Evolutionary conservation across 1,284 basidiomycete species (phyloP).

Genomic region (Cutaneotrichosporon cutaneum): DNA sequence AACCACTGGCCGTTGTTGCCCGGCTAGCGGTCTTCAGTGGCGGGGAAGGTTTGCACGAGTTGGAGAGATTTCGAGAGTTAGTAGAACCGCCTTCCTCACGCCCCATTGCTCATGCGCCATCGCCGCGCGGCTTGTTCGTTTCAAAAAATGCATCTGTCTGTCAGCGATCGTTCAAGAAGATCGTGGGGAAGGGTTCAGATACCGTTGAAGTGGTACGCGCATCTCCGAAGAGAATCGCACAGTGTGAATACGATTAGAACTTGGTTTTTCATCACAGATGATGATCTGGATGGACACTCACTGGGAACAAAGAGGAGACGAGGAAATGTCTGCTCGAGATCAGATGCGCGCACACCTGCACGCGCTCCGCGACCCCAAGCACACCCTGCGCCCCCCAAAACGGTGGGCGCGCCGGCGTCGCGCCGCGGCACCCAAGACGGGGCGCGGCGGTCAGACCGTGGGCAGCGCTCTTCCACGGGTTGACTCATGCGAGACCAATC

Average conservation of each 20-base stretch:
- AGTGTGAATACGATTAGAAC: slow-evolving; percentile 55
- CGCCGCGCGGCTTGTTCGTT: background rate
- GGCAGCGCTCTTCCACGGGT: slow-evolving; percentile 49
- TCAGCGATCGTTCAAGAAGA: slow-evolving; percentile 15
- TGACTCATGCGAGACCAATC: slow-evolving; percentile 54
- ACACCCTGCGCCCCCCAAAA: slow-evolving; percentile 18
- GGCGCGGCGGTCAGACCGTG: slow-evolving; percentile 9
- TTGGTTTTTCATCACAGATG: slow-evolving; percentile 46
- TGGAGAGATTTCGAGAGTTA: background rate
- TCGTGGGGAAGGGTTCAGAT: slow-evolving; percentile 39
- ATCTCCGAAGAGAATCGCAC: slow-evolving; percentile 45
- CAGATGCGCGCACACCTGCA: slow-evolving; percentile 8
- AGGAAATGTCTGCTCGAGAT: slow-evolving; percentile 26
- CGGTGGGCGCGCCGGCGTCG: slow-evolving; percentile 4
- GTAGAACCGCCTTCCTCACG: background rate
- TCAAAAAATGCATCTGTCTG: slow-evolving; percentile 21
- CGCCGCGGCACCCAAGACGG: slow-evolving; percentile 25
- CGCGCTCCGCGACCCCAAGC: slow-evolving; percentile 13
- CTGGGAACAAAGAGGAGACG: slow-evolving; percentile 4
- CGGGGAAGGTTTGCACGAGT: slow-evolving; percentile 26
- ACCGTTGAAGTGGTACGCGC: slow-evolving; percentile 52
- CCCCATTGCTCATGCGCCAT: too few relatives aligned
- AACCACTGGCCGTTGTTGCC: slow-evolving; percentile 34
- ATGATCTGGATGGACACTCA: slow-evolving; percentile 16
- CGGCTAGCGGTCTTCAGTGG: slow-evolving; percentile 43